A percentile compares a stretch with the other conserved stretches of the same genome.
Evolutionary conservation across 148 eudicot species (phyloP).

Genomic region (Pharnaceum exiguum): DNA sequence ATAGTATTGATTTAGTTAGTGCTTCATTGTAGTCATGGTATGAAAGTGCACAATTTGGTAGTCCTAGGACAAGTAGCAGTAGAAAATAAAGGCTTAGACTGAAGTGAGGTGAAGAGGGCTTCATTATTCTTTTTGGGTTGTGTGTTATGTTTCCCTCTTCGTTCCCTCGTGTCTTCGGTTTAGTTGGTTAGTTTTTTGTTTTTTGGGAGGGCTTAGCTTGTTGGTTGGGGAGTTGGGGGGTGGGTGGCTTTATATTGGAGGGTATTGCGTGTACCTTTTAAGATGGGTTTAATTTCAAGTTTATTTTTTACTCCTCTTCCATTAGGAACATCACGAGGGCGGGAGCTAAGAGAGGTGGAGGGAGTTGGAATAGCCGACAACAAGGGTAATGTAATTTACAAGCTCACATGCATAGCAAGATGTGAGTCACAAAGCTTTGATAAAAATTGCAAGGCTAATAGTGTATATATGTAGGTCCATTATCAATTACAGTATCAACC

Average conservation of each 20-base stretch:
- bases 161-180: not conserved
- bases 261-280: slow-evolving; percentile 22
- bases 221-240: slow-evolving; percentile 12
- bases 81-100: slow-evolving; percentile 11
- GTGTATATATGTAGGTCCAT: slow-evolving; percentile 11
- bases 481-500: too few relatives aligned
- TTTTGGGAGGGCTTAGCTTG: slow-evolving; percentile 9
- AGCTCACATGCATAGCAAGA: slow-evolving; percentile 30
- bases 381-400: slow-evolving; percentile 25
- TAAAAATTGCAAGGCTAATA: slow-evolving; percentile 1
- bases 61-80: not conserved
- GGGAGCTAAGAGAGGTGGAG: slow-evolving; percentile 6
- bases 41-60: slow-evolving; percentile 7
- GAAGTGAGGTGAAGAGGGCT: not conserved
- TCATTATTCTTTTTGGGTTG: slow-evolving; percentile 8
- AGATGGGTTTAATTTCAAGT: not conserved
- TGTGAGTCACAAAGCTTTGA: slow-evolving; percentile 18
- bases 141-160: not conserved
- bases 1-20: slow-evolving; percentile 56
- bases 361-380: slow-evolving; percentile 29
- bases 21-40: slow-evolving; percentile 66
- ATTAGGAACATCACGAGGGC: slow-evolving; percentile 29
- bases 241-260: slow-evolving; percentile 8
- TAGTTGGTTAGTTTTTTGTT: not conserved
- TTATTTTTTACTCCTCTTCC: not conserved